Evolutionary conservation across 2,329 filamentous ascomycete genomes (phyloP).

Genomic region (Catunica adiposa): DNA sequence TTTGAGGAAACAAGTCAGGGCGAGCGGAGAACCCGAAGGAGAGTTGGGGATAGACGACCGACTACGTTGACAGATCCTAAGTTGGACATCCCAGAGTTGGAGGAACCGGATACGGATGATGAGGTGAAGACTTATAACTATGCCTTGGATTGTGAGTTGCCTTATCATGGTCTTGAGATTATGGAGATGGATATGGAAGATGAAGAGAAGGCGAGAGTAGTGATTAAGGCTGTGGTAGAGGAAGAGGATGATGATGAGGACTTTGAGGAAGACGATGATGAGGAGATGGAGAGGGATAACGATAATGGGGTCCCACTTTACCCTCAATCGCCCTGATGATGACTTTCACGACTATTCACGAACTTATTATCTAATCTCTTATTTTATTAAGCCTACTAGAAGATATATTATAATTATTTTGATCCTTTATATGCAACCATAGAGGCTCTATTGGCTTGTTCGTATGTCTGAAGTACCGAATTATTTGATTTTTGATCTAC

Average conservation of each 20-base stretch:
- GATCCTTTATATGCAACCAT: too few species aligned
- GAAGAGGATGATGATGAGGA: constrained; percentile 6
- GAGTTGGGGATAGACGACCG: constrained; percentile 29
- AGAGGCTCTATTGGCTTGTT: too few species aligned
- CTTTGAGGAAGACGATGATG: constrained; percentile 6
- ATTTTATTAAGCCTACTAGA: too few species aligned
- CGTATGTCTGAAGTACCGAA: too few species aligned
- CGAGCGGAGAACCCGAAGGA: constrained; percentile 31
- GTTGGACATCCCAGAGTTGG: constrained; percentile 31
- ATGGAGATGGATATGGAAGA: constrained; percentile 25
- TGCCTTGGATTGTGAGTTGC: constrained; percentile 30
- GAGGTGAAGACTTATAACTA: constrained; percentile 23
- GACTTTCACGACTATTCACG: not conserved
- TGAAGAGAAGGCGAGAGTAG: not conserved
- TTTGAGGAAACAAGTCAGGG: constrained; percentile 26
- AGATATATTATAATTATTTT: too few species aligned
- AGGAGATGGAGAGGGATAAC: constrained; percentile 8
- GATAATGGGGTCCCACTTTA: constrained; percentile 5
- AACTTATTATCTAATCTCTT: too few species aligned
- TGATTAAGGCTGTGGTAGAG: too few species aligned
- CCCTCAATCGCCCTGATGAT: not conserved
- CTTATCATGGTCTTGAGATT: constrained; percentile 33
- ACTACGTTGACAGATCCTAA: constrained; percentile 27
- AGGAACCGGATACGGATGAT: constrained; percentile 34
- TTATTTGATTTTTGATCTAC: too few species aligned